Percentiles rank a stretch among this genome's conserved stretches.
Conservation (phyloP, 805 yeast genomes). For the Candida sonorensis region DNA sequence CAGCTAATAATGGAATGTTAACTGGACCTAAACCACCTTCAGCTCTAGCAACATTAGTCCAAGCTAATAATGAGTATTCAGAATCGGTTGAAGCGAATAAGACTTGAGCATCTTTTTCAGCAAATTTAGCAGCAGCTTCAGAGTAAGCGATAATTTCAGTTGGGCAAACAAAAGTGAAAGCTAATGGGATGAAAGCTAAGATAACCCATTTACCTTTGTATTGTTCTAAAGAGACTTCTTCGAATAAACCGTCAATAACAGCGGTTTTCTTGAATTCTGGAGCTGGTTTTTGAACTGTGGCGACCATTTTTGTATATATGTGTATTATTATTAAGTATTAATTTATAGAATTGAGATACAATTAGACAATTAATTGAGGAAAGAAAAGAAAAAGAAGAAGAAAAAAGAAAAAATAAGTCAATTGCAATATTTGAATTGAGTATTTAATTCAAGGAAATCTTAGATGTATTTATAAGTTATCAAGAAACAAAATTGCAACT, state of each 20-base stretch:
- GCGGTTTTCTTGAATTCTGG: slow-evolving; percentile 96
- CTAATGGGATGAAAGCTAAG: slow-evolving; percentile 95
- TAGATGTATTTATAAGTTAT: too few relatives aligned
- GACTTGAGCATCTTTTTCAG: slow-evolving; percentile 80
- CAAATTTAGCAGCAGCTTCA: slow-evolving; percentile 86
- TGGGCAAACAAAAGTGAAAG: slow-evolving; percentile 99
- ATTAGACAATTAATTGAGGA: neutral
- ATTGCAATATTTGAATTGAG: too few relatives aligned
- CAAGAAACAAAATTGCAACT: too few relatives aligned
- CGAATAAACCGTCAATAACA: slow-evolving; percentile 93
- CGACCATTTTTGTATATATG: slow-evolving; percentile 53
- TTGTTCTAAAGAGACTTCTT: slow-evolving; percentile 89
- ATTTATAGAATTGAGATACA: neutral
- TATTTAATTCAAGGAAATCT: too few relatives aligned
- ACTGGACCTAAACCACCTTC: slow-evolving; percentile 98
- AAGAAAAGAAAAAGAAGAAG: neutral
- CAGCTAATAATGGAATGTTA: slow-evolving; percentile 91
- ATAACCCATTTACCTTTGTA: slow-evolving; percentile 98
- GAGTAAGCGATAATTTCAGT: slow-evolving; percentile 99
- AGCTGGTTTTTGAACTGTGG: slow-evolving; percentile 90
- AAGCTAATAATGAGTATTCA: slow-evolving; percentile 93
- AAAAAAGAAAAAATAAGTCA: too few relatives aligned
- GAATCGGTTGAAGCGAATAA: slow-evolving; percentile 98
- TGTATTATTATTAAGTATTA: neutral
- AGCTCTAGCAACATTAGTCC: slow-evolving; percentile 95